phyloP scores from a whole-genome alignment of 2,329 filamentous ascomycete species.

The Stemphylium vesicarium region DNA sequence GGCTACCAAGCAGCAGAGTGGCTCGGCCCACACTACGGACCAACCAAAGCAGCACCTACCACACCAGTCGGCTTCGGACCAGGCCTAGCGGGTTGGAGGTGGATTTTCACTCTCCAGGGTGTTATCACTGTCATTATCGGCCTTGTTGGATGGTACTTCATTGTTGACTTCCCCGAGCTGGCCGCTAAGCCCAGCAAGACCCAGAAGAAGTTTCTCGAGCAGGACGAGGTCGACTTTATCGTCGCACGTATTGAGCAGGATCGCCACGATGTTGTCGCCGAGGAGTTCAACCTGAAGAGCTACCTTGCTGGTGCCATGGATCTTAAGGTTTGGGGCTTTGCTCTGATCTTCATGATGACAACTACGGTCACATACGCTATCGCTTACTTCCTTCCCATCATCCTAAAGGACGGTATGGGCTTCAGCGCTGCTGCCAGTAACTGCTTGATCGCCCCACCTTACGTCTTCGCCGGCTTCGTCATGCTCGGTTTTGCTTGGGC shows the following conservation, averaged over 20 bases:
- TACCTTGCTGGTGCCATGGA: conserved; percentile 27
- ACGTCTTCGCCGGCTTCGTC: conserved; percentile 36
- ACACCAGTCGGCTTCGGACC: conserved; percentile 32
- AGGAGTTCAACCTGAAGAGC: conserved; percentile 32
- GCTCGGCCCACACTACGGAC: conserved; percentile 41
- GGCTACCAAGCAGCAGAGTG: conserved; percentile 35
- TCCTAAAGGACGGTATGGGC: conserved; percentile 39
- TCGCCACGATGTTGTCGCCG: conserved; percentile 35
- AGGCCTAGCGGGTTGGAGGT: conserved; percentile 43
- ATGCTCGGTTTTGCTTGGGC: conserved; percentile 63
- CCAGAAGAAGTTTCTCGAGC: conserved; percentile 33
- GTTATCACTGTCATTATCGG: conserved; percentile 29
- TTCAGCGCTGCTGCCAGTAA: conserved; percentile 35
- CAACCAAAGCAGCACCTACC: conserved; percentile 29
- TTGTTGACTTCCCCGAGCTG: conserved; percentile 37
- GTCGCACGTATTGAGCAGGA: conserved; percentile 38
- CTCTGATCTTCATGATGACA: conserved; percentile 29
- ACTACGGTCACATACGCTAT: conserved; percentile 40
- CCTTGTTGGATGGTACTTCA: conserved; percentile 29
- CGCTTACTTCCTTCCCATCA: conserved; percentile 40
- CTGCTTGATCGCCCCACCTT: conserved; percentile 36
- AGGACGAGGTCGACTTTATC: conserved; percentile 37
- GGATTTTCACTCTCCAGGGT: conserved; percentile 35
- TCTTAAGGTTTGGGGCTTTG: conserved; percentile 34
- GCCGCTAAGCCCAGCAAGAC: conserved; percentile 26